Base-by-base conservation (phyloP, 495 filamentous ascomycete species). In the Penicillium lagena region DNA sequence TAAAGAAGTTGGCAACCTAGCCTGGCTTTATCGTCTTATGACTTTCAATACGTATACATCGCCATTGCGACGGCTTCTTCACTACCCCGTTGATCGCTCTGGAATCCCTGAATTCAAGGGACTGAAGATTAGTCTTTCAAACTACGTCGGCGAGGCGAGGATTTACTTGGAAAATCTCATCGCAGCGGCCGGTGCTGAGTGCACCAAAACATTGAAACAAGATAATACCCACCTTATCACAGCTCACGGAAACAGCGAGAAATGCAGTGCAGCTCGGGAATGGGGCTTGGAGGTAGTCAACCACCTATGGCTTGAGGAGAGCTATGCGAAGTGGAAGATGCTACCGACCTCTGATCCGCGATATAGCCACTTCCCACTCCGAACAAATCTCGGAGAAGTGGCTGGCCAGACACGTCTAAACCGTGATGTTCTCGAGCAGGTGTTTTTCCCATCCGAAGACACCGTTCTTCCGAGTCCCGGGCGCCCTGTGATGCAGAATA, bases 141-240 rank as follows among this genome's bases (percentile, higher is more conserved):
- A 96, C 62, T 99, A 99, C 58, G 86, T 87, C 28, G 93, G 93
- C 12, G 94, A 99, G 63, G 90, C 91, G 9, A 79, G 93, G 29
- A 78, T 87, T 35, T 99, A 97, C 62, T 73, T 99, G 27, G 93
- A 99, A 61, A 96, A 91, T 50, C 72, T 99, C 27, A 82, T 96
- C 40, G 79, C 68, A 36, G 89, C 89, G 12, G 68, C 85, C 3
- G 94, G 94, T 6, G 93, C 82, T 0, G 81, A 83, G 41, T 96
- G 85, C 56, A 97, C 93, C 7, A 90, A 91, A 66, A 90, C 88
- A 0, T 82, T 98, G 79, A 93, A 86, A 60, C 78, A 85, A 43
- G 88, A 95, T 38, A 97, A 97, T 55, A 97, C 90, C 0, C 93
- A 98, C 64, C 74, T 98, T 4, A 88, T 98, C 48, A 95, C 93